Percentiles rank a stretch among this genome's conserved stretches.
These are phyloP conservation scores for Backusella australiensis DNA, from an alignment of 192 early-diverging fungal species.

Conservation along the genomic window DNA sequence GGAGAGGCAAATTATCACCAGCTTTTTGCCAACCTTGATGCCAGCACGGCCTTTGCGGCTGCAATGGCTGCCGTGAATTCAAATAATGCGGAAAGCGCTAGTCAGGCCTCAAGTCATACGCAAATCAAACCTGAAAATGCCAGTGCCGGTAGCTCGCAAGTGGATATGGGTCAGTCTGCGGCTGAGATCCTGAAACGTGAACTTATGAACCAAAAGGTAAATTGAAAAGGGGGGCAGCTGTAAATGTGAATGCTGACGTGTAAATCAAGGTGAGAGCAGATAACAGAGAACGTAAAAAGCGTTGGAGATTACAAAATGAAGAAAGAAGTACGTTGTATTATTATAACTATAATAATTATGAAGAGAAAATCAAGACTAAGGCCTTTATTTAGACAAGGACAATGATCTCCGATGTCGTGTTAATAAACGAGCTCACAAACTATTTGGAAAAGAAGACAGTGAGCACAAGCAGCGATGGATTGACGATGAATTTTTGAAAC, in stretches of 20 bases:
- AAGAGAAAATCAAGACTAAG: background rate
- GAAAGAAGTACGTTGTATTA: constrained; percentile 45
- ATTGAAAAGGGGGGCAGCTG: background rate
- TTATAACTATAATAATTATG: background rate
- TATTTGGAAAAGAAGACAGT: constrained; percentile 58
- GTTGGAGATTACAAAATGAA: constrained; percentile 53
- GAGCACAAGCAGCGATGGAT: constrained; percentile 64
- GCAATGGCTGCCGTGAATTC: background rate
- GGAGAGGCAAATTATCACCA: constrained; percentile 18
- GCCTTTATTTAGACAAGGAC: constrained; percentile 57
- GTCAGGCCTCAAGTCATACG: background rate
- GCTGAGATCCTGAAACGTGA: constrained; percentile 37
- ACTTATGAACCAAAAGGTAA: constrained; percentile 38
- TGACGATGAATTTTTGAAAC: constrained; percentile 69
- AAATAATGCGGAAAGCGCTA: background rate
- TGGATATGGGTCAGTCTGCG: constrained; percentile 11
- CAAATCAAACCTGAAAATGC: background rate
- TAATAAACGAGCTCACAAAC: constrained; percentile 70
- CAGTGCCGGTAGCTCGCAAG: background rate
- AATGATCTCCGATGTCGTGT: constrained; percentile 77
- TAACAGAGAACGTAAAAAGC: constrained; percentile 51
- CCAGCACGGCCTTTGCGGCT: background rate
- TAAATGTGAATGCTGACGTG: background rate
- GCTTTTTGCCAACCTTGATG: constrained; percentile 11
- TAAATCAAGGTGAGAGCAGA: constrained; percentile 39